These are phyloP conservation scores for Zea mays DNA, from an alignment of 176 grass and related monocot species.

Conservation along the genomic window DNA sequence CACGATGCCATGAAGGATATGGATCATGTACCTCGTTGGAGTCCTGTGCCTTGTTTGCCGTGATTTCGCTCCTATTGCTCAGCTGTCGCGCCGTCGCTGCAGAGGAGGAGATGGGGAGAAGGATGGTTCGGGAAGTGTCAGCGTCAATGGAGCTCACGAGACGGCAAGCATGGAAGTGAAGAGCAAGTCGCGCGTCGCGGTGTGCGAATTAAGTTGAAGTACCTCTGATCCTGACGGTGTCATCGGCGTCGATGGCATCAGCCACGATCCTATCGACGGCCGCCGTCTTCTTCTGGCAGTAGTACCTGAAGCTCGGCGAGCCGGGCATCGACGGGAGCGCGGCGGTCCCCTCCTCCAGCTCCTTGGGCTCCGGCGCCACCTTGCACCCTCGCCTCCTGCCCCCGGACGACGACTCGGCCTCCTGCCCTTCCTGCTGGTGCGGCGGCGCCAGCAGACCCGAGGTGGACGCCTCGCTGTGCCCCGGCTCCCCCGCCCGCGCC, in stretches of 20 bases:
- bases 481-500: conserved; percentile 11
- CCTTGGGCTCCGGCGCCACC: conserved; percentile 44
- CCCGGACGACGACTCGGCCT: background rate
- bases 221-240: conserved; percentile 14
- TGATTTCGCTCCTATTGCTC: conserved; percentile 9
- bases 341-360: background rate
- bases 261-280: conserved; percentile 30
- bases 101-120: background rate
- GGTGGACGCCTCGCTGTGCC: conserved; percentile 36
- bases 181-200: background rate
- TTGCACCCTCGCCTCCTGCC: conserved; percentile 20
- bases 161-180: no score
- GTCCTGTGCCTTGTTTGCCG: background rate
- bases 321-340: conserved; percentile 14
- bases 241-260: background rate
- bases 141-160: conserved; percentile 1
- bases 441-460: background rate
- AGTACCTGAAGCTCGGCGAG: conserved; percentile 57
- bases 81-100: conserved; percentile 40
- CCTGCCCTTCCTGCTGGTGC: background rate
- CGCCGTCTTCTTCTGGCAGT: conserved; percentile 46
- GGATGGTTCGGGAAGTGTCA: background rate
- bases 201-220: background rate
- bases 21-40: conserved; percentile 33
- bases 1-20: background rate